Evolutionary conservation across 108 stramenopile species (phyloP).

Genomic region (Fragilaria crotonensis): DNA sequence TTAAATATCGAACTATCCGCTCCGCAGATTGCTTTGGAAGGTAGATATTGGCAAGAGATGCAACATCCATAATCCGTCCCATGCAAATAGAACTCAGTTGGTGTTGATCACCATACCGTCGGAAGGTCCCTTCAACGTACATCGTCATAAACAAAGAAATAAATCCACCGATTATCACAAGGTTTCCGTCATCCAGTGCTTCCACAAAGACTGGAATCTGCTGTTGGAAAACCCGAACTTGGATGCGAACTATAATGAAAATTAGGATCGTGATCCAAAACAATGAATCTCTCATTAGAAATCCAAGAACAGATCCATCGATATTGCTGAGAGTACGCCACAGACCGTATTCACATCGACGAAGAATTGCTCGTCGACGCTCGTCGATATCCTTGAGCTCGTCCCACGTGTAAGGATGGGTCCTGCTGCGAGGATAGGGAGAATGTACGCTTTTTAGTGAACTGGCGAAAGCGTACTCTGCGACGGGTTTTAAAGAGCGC

Average conservation of each 20-base stretch:
- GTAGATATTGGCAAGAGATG: slow-evolving; percentile 14
- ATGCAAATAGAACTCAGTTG: slow-evolving; percentile 19
- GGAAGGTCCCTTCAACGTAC: slow-evolving; percentile 36
- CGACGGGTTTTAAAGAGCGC: too few relatives aligned
- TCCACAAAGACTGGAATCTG: neutral
- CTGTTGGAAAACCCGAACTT: slow-evolving; percentile 3
- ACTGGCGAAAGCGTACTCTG: too few relatives aligned
- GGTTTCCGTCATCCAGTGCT: neutral
- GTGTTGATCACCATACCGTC: slow-evolving; percentile 32
- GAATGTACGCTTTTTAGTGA: too few relatives aligned
- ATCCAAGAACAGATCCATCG: slow-evolving; percentile 16
- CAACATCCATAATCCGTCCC: slow-evolving; percentile 45
- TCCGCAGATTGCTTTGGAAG: slow-evolving; percentile 29
- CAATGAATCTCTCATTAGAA: slow-evolving; percentile 16
- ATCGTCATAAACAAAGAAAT: slow-evolving; percentile 37
- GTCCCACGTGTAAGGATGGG: too few relatives aligned
- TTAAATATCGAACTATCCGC: slow-evolving; percentile 36
- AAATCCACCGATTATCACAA: neutral
- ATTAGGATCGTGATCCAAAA: slow-evolving; percentile 34
- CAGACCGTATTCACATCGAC: slow-evolving; percentile 1
- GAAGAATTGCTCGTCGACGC: slow-evolving; percentile 13
- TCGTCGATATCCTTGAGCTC: slow-evolving; percentile 18
- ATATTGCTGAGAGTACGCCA: slow-evolving; percentile 11
- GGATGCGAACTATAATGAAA: slow-evolving; percentile 20
- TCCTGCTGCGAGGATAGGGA: too few relatives aligned